phyloP scores from a whole-genome alignment of 2,329 filamentous ascomycete species.

The Fusarium temperatum region DNA sequence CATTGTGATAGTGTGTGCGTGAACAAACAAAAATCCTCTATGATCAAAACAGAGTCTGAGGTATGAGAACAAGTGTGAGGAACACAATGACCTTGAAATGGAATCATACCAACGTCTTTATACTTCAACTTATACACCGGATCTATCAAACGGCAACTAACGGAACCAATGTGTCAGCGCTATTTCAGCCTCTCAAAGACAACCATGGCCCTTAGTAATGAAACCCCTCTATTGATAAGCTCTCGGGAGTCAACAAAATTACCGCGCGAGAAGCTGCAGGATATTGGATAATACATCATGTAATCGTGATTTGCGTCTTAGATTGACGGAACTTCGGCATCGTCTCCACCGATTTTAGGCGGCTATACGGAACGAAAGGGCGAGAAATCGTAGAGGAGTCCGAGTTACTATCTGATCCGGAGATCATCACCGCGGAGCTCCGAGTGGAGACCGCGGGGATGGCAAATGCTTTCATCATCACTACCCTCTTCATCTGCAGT shows the following conservation, averaged over 20 bases:
- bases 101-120: slow-evolving; percentile 15
- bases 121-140: background rate
- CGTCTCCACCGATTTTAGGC: background rate
- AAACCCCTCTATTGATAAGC: slow-evolving; percentile 25
- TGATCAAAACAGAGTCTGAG: too few species aligned
- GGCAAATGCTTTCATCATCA: background rate
- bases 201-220: slow-evolving; percentile 13
- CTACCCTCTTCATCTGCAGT: background rate
- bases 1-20: slow-evolving; percentile 11
- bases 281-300: slow-evolving; percentile 15
- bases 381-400: background rate
- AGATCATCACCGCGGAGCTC: background rate
- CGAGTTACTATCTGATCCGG: background rate
- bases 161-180: background rate
- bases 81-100: background rate
- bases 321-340: slow-evolving; percentile 35
- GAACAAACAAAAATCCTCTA: too few species aligned
- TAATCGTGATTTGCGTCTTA: slow-evolving; percentile 14
- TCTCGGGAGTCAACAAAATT: background rate
- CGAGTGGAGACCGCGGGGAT: background rate
- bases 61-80: background rate
- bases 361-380: background rate
- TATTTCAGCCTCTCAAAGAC: background rate
- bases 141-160: background rate
- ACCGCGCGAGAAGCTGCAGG: background rate